Evolutionary conservation across 23 red algal species (phyloP), one percentile per base, ranked within the genome.

Genomic region (Gracilariopsis chorda): DNA sequence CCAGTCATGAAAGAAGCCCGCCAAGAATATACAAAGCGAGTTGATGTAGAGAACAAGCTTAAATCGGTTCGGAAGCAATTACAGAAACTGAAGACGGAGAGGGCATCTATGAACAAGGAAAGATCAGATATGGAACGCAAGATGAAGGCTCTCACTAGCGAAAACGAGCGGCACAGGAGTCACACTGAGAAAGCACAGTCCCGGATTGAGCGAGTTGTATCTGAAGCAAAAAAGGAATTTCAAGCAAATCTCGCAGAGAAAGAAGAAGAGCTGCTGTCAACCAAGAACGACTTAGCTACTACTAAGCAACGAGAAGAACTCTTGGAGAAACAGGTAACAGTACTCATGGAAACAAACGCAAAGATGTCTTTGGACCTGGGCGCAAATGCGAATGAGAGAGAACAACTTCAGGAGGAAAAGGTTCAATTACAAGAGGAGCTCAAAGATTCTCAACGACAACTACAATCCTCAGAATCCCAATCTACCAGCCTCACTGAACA

Each of bases 1-100:
- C 88, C 88, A 17, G 75, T 71, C 4, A 21, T 91, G 59, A 91
- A 81, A 44, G 88, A 91, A 37, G 55, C 53, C 20, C 57, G 77
- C 16, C 29, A 68, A 10, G 41, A 68, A 24, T 40, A 82, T 30
- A 74, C 52, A 13, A 91, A 91, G 88, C 88, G 77, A 4, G 47
- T 47, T 13, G 88, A 91, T 28, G 60, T 59, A 25, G 88, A 91
- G 37, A 91, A 11, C 28, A 91, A 91, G 57, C 77, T 64, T 12
- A 80, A 82, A 32, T 29, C 58, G 8, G 46, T 37, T 8, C 29
- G 77, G 30, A 73, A 91, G 59, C 51, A 73, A 48, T 24, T 52
- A 9, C 44, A 40, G 36, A 65, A 78, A 13, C 30, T 69, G 4
- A 48, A 48, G 9, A 76, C 77, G 21, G 88, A 91, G 59, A 91